Evolutionary conservation across 306 rosid genomes (phyloP).

Genomic region (Vicia villosa): DNA sequence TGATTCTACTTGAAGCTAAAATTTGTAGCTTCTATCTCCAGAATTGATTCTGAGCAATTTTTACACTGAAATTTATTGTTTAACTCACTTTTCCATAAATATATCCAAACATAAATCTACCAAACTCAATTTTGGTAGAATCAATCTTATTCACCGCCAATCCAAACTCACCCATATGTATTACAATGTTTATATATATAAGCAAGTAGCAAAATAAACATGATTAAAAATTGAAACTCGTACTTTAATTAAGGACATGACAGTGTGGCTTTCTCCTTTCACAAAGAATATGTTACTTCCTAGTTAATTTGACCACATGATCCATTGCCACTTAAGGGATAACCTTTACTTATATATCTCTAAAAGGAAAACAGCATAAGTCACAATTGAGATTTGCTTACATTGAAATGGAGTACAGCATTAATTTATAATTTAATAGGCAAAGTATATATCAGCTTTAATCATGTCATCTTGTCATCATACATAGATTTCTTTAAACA

Average conservation of each 20-base stretch:
- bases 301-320: conserved; percentile 23
- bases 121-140: too few relatives aligned
- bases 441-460: conserved; percentile 49
- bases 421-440: conserved; percentile 34
- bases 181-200: too few relatives aligned
- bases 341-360: conserved; percentile 37
- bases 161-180: too few relatives aligned
- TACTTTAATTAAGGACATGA: not conserved
- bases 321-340: conserved; percentile 19
- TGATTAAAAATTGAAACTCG: not conserved
- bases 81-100: too few relatives aligned
- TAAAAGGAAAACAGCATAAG: conserved; percentile 45
- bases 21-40: too few relatives aligned
- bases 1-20: too few relatives aligned
- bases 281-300: conserved; percentile 29
- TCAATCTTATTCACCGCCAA: too few relatives aligned
- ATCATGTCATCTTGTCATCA: conserved; percentile 40
- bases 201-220: not conserved
- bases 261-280: conserved; percentile 27
- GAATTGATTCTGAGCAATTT: too few relatives aligned
- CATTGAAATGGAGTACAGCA: conserved; percentile 39
- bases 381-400: conserved; percentile 47
- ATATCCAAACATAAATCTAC: too few relatives aligned
- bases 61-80: too few relatives aligned
- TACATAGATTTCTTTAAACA: conserved; percentile 45